phyloP scores from a whole-genome alignment of 2,329 filamentous ascomycete species.

The Colletotrichum cordylinicola region DNA sequence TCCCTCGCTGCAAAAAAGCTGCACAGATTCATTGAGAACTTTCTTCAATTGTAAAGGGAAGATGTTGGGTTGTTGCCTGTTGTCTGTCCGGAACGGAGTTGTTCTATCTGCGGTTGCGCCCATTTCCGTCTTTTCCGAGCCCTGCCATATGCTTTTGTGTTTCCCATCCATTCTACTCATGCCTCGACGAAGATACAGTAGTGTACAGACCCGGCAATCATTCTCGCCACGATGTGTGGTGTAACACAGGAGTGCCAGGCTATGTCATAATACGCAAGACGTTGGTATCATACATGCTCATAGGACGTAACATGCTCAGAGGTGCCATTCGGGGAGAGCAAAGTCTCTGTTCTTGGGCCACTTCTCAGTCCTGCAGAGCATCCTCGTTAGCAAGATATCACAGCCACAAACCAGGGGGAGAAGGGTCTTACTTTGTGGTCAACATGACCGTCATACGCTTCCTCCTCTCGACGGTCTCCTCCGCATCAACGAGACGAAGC shows the following conservation, averaged over 20 bases:
- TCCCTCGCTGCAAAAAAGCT: neutral
- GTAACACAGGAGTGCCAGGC: neutral
- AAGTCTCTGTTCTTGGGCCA: constrained; percentile 48
- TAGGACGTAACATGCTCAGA: constrained; percentile 28
- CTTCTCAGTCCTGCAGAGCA: constrained; percentile 37
- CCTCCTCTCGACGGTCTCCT: constrained; percentile 40
- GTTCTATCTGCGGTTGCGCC: neutral
- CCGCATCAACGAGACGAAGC: constrained; percentile 50
- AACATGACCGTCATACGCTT: constrained; percentile 44
- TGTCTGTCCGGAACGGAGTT: neutral
- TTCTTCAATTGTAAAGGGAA: neutral
- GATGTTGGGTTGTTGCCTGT: neutral
- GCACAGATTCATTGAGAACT: neutral
- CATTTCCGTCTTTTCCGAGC: neutral
- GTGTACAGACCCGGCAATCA: neutral
- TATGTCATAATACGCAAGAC: neutral
- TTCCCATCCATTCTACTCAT: constrained; percentile 7
- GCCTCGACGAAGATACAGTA: neutral
- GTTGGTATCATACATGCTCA: neutral
- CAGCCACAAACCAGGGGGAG: neutral
- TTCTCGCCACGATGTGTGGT: neutral
- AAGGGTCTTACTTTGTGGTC: constrained; percentile 43
- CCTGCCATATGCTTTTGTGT: constrained; percentile 1
- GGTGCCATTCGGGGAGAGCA: constrained; percentile 45
- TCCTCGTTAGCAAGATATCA: constrained; percentile 10